Base-by-base conservation (phyloP, 169 alveolate species). In the Cryptosporidium ubiquitum region DNA sequence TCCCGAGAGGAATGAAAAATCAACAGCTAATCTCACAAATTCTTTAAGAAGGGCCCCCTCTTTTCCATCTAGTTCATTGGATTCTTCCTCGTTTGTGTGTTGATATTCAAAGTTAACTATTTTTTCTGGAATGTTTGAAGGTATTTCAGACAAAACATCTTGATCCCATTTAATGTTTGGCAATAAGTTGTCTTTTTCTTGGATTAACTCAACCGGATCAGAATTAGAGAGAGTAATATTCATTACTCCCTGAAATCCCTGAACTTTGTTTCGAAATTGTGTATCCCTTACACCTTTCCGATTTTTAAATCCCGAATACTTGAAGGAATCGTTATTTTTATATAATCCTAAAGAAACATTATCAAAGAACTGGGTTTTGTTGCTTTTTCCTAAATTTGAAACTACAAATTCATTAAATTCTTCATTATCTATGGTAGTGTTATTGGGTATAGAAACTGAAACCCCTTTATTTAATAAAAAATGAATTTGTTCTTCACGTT, bases 1-100 rank as follows among this genome's bases (percentile, higher is more conserved):
- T 5, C 79, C 68, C 6, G 74, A 64, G n/a, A 79, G 69, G 55
- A 79, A 79, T 4, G 89, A 79, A 79, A 61, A 79, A 44, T 79
- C 89, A 61, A 57, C 68, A 12, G 89, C 89, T 39, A 79, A 31
- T 16, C 18, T 66, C 10, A 79, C 37, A 79, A 79, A 79, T 16
- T 61, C 47, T 64, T 79, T 79, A 23, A 64, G 55, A 16, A 79
- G 49, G 5, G 51, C 64, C 23, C 75, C 68, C n/a, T 79, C 66
- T 40, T 79, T 23, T 0, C 58, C 66, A 0, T 61, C 26, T 23
- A 79, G 37, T 35, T 40, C 75, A 37, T 64, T 51, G 7, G 20
- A 16, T 29, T 61, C 89, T 31, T 60, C 33, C 20, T 69, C 61
- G 9, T 23, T 5, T 2, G 5, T 42, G 29, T 61, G 40, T 5